Base-by-base conservation (phyloP, 345 rosid genomes). In the Citrus unshiu region DNA sequence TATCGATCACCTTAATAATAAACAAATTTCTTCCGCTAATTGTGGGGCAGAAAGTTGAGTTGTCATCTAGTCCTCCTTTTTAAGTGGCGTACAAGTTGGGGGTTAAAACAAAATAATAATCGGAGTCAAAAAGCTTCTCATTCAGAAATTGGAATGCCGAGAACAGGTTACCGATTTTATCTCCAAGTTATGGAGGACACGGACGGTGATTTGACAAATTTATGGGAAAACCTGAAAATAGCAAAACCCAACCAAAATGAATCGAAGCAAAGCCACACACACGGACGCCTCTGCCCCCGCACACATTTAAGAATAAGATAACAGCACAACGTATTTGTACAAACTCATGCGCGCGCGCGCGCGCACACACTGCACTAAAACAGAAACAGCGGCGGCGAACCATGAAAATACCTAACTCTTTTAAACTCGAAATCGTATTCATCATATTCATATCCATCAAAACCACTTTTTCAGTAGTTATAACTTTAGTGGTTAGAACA, bases 391-490 rank as follows among this genome's bases (percentile, higher is more conserved):
- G 80, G 56, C 67, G 78, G 56, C 57, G 77, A 84, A 68, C 80
- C 88, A 75, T 80, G 10, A 84, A 83, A 84, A 83, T 72, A 84
- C 83, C 90, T 68, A 85, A 82, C 51, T 46, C 18, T 46, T 46
- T 46, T 12, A 10, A 46, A 13, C 87, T 77, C 76, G 1, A 75
- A 81, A 77, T 77, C 51, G 14, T 46, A 46, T 46, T 46, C 51
- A 46, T 83, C 74, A 2, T 25, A 9, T 61, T 2, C 29, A 12
- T 25, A 8, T 61, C 34, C 29, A 25, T 29, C 0, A 61, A 3
- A 34, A 74, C 84, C 86, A 73, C 84, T 82, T 85, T 85, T 80
- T 83, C 79, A 85, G 84, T 80, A 85, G 90, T 87, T 87, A 78
- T 72, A 85, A 77, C 86, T 84, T 81, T 75, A 82, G 87, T 85